A percentile compares a stretch with the other conserved stretches of the same genome.
Evolutionary conservation across 306 rosid species (phyloP).

Genomic region (Cucurbita ficifolia): DNA sequence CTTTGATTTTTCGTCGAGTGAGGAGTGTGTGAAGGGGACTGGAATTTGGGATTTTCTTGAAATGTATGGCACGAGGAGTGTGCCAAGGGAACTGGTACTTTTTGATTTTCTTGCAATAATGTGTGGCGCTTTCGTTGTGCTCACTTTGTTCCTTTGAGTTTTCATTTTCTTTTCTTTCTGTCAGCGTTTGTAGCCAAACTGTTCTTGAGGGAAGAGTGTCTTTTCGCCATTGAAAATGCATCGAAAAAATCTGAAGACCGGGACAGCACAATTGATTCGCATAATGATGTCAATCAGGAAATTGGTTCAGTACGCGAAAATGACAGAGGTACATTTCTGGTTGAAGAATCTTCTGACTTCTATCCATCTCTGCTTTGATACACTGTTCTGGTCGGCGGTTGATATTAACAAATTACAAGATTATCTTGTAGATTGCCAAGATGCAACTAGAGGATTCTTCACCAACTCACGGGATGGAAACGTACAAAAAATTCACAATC

Average conservation of each 20-base stretch:
- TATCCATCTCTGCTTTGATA: background rate
- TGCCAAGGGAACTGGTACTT: background rate
- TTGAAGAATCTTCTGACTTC: background rate
- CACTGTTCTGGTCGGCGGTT: background rate
- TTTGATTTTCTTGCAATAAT: background rate
- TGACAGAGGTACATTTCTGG: slow-evolving; percentile 16
- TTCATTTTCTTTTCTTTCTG: background rate
- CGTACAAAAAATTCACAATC: slow-evolving; percentile 23
- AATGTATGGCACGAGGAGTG: background rate
- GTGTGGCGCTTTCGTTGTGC: background rate
- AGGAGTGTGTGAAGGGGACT: background rate
- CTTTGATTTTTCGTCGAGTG: background rate
- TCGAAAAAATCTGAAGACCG: slow-evolving; percentile 19
- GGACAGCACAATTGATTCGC: background rate
- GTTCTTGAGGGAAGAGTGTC: slow-evolving; percentile 16
- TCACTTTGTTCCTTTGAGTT: background rate
- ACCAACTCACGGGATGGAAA: slow-evolving; percentile 22
- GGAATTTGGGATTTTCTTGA: background rate
- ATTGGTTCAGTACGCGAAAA: slow-evolving; percentile 18
- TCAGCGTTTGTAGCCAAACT: slow-evolving; percentile 37
- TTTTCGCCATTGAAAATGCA: slow-evolving; percentile 17
- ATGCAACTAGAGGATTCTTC: slow-evolving; percentile 20
- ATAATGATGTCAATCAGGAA: slow-evolving; percentile 9
- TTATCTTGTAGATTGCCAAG: slow-evolving; percentile 22
- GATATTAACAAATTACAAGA: background rate